Evolutionary conservation across 805 yeast species (phyloP), one percentile per base, ranked within the genome.

Genomic region (Clavispora phyllophila): DNA sequence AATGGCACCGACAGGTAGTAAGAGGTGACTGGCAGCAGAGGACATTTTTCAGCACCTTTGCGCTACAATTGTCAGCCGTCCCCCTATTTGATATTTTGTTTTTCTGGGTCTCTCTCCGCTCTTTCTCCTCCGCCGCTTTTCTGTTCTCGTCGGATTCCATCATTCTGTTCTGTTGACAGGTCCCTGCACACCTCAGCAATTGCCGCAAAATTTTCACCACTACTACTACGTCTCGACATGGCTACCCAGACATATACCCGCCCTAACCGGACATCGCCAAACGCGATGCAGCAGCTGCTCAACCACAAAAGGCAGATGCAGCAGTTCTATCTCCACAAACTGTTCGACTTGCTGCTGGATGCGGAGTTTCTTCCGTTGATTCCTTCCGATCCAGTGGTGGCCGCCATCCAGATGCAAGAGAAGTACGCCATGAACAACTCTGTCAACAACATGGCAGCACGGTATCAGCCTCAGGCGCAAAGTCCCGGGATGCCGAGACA

Each of bases 321-420:
- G 32, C 56, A 52, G 45, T 71, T 80, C 53, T 76, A 81, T 50
- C 73, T 81, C 31, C 78, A 81, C 54, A 76, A 84, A 51, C 81
- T 87, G 29, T 82, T 84, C 58, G 89, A 82, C 50, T 57, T 72
- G 32, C 87, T 81, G 57, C 86, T 84, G 51, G 91, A 84, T 59
- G 57, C 75, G 39, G 90, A 82, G 63, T 85, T 85, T 44, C 54
- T 64, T 37, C 69, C 69, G 5, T 49, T 54, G 32, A 54, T 64
- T 28, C 60, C 57, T 4, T 44, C 50, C 1, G 50, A 51, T 17
- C 56, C 56, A 9, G 43, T 46, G 20, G 45, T 51, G 39, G 35
- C 46, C 15, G 50, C 48, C 19, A 40, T 50, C 33, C 52, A 48
- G 38, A 42, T 46, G 29, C 49, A 45, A 15, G 56, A 50, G 40